These are phyloP conservation scores for Nicotiana attenuata DNA, from an alignment of 257 asterid genomes.

Conservation along the genomic window DNA sequence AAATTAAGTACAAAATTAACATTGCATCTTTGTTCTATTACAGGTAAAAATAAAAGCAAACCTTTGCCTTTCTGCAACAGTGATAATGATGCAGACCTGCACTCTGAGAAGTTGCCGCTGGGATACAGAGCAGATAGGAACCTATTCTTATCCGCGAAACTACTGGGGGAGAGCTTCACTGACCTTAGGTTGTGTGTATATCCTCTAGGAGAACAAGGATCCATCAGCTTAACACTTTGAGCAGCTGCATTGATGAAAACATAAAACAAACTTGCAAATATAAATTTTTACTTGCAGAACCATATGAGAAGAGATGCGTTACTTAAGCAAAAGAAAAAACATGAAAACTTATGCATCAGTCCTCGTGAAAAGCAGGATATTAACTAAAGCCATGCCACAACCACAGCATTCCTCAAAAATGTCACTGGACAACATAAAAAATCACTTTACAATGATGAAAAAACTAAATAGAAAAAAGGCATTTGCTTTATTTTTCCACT, in stretches of 20 bases:
- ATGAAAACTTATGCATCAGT: not conserved
- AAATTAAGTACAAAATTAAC: not conserved
- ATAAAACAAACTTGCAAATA: conserved; percentile 11
- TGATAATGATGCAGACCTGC: conserved; percentile 76
- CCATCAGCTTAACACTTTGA: conserved; percentile 42
- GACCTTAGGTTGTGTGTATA: conserved; percentile 41
- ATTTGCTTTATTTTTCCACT: not conserved
- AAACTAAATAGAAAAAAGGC: not conserved
- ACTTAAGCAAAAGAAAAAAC: not conserved
- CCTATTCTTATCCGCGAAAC: conserved; percentile 38
- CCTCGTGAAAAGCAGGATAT: not conserved
- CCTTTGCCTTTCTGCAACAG: conserved; percentile 85
- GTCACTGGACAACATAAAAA: not conserved
- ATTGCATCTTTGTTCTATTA: not conserved
- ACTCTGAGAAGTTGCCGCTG: conserved; percentile 83
- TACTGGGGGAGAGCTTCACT: conserved; percentile 38
- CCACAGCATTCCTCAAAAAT: not conserved
- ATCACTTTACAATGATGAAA: not conserved
- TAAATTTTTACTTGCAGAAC: not conserved
- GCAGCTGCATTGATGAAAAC: conserved; percentile 42
- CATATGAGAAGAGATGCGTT: not conserved
- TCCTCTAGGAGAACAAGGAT: conserved; percentile 96
- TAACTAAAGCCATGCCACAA: not conserved
- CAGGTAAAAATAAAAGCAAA: conserved; percentile 22
- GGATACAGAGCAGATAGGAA: conserved; percentile 56